Conservation (phyloP, 352 stramenopile genomes). For the Phytophthora chlamydospora region DNA sequence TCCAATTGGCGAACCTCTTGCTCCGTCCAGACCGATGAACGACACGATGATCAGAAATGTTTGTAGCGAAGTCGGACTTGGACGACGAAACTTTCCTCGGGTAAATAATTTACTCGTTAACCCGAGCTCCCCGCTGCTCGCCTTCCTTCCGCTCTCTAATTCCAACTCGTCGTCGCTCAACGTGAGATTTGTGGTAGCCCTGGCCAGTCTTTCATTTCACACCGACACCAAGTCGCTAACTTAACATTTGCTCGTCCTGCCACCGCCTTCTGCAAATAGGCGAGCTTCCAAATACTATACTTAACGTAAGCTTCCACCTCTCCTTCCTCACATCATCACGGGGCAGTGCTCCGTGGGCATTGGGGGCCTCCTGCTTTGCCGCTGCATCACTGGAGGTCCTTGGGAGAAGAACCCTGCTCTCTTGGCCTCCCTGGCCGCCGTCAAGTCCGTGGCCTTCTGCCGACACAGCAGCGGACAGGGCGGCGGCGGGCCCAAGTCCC, state of each 20-base stretch:
- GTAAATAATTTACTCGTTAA: too few relatives aligned
- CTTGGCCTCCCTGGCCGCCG: constrained; percentile 27
- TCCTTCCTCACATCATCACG: constrained; percentile 17
- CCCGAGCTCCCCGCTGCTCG: too few relatives aligned
- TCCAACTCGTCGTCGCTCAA: constrained; percentile 1
- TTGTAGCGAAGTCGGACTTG: too few relatives aligned
- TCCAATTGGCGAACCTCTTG: too few relatives aligned
- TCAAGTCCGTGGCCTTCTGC: constrained; percentile 47
- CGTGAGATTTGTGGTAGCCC: neutral
- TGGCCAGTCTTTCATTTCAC: constrained; percentile 26
- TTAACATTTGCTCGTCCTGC: constrained; percentile 20
- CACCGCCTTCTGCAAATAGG: neutral
- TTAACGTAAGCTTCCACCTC: constrained; percentile 2
- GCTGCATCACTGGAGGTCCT: neutral
- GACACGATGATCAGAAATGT: neutral
- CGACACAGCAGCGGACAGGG: constrained; percentile 39
- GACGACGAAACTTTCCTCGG: too few relatives aligned
- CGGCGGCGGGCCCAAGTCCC: constrained; percentile 36
- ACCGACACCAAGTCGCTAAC: constrained; percentile 23
- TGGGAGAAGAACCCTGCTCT: constrained; percentile 8
- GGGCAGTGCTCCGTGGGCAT: constrained; percentile 12
- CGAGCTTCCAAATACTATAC: constrained; percentile 22
- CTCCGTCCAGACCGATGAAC: too few relatives aligned
- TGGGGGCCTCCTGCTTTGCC: constrained; percentile 7
- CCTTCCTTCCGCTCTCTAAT: constrained; percentile 3